Evolutionary conservation across 2,329 filamentous ascomycete genomes (phyloP), one percentile per base, ranked within the genome.

Genomic region (Fusarium tupiense): DNA sequence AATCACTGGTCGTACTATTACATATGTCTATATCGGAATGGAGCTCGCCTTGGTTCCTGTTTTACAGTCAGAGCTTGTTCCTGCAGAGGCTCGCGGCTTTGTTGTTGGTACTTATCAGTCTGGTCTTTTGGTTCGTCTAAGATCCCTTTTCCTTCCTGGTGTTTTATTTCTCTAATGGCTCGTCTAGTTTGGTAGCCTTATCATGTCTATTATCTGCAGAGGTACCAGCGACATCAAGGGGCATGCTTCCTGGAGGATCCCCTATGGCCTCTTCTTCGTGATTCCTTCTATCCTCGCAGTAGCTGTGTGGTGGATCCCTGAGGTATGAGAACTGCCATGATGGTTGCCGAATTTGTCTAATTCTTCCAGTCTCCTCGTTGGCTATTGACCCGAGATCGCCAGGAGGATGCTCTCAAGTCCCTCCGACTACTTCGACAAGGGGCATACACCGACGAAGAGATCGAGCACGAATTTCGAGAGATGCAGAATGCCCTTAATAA

Each of bases 51-150:
- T 77, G 2, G 80, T 84, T 2, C 84, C 83, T 1, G 76, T 80
- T 4, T 80, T 78, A 33, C 81, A 83, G 61, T 81, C 81, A 4
- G 82, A 83, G 49, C 79, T 83, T 35, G 58, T 61, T 71, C 73
- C 77, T 33, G 5, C 66, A 24, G 31, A 57, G 20, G 38, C 77
- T 10, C 80, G 82, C 29, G 82, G 82, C 3, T 75, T 83, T 31
- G 77, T 79, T 16, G 82, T 83, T 12, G 80, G 79, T 16, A 77
- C 81, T 3, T 84, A 83, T 64, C 81, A 83, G 61, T 66, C 57
- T 29, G 46, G 62, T 29, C 46, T 50, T 46, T 53, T 53, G 31
- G 57, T 62, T 44, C 26, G 41, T 46, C 19, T 22, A 10, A 29
- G 29, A 12, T n/a, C 33, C 20, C 14, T 10, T 26, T 33, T 59